Base-by-base conservation (phyloP, 169 alveolate genomes). In the Eimeria tenella region DNA sequence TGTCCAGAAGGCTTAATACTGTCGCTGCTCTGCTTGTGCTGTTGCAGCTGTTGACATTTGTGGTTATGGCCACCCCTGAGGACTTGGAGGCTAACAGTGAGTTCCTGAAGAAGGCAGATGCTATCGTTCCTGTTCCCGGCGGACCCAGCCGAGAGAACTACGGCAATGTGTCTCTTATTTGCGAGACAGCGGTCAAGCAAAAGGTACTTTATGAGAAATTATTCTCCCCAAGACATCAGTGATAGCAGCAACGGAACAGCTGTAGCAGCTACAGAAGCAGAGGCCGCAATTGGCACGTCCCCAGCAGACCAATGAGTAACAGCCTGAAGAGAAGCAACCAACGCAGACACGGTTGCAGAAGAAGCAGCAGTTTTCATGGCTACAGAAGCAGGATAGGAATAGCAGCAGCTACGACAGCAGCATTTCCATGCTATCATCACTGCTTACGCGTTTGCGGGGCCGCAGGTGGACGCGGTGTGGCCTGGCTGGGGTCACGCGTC, bases 401-500 rank as follows among this genome's bases (percentile, higher is more conserved):
- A 25, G 65, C n/a, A 58, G 65, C 65, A 58, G 17, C 17, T 25
- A 15, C 74, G 74, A 15, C n/a, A 1, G 65, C 65, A 58, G 65
- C 65, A 58, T 58, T 58, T 58, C 65, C 65, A 58, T 15, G 17
- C 17, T 58, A 3, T 58, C 10, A 56, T 10, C 65, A 11, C 10
- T 58, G 17, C 17, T 65, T 6, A 11, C 19, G 75, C 75, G 42
- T 65, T 15, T 65, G 8, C 4, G 21, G 19, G 15, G 7, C 56
- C 62, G n/a, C 90, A 93, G 95, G 93, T 93, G 19, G 98, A 98
- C 94, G 99, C 99, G 8, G 99, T 98, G 21, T 98, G 99, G 98
- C 99, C 99, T 9, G 99, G 99, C 10, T 98, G 99, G 98, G 99
- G 99, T 19, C 99, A 98, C 94, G 97, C 99, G 7, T 98, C 99